A percentile compares a stretch with the other conserved stretches of the same genome.
Evolutionary conservation across 192 early-diverging fungal genomes (phyloP).

Genomic region (Neocallimastix lanati): DNA sequence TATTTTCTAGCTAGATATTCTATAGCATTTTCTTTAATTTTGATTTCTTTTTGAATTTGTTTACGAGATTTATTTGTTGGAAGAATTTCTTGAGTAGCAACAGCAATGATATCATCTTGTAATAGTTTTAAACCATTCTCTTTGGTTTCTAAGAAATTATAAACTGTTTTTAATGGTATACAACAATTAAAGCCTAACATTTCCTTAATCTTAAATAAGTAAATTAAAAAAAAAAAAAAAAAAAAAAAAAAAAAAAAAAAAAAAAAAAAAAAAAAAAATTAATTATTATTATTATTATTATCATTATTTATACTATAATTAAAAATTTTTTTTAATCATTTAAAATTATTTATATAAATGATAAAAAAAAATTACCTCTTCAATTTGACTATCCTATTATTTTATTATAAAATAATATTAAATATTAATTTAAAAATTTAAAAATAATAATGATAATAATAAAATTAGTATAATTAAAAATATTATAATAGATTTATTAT

Average conservation of each 20-base stretch:
- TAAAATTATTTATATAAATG: not conserved
- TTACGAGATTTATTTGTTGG: slow-evolving; percentile 11
- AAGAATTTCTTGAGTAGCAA: slow-evolving; percentile 44
- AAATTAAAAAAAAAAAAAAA: no score
- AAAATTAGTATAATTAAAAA: no score
- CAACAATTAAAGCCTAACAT: slow-evolving; percentile 67
- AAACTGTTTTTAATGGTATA: slow-evolving; percentile 75
- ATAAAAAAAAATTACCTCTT: not conserved
- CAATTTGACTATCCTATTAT: not conserved
- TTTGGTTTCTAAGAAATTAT: slow-evolving; percentile 48
- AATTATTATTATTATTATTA: no score
- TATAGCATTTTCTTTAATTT: slow-evolving; percentile 78
- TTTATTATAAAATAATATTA: no score
- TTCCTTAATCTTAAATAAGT: slow-evolving; percentile 57
- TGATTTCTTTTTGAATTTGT: slow-evolving; percentile 64
- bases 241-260: no score
- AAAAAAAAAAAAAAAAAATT: no score
- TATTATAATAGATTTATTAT: no score
- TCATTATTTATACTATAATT: no score
- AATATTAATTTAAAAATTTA: no score
- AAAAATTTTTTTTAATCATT: no score
- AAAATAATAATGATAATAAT: no score
- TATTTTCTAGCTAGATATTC: slow-evolving; percentile 70
- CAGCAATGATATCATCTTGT: slow-evolving; percentile 55
- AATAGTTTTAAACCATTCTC: slow-evolving; percentile 46